Evolutionary conservation across 2,329 filamentous ascomycete genomes (phyloP).

Genomic region (Aspergillus uvarum): DNA sequence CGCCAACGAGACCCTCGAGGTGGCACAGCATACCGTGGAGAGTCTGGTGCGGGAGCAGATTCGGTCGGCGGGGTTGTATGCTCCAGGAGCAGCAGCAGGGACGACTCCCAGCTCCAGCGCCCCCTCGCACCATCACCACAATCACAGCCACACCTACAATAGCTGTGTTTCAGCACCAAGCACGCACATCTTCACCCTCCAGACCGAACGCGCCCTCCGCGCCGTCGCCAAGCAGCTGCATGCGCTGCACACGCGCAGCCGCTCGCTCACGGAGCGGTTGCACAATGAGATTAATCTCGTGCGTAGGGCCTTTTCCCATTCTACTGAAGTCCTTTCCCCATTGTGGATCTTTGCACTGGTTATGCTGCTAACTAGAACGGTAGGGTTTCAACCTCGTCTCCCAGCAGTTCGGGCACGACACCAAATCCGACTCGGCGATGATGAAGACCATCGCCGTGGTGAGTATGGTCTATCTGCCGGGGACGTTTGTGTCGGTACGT

Average conservation of each 20-base stretch:
- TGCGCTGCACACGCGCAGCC: conserved; percentile 27
- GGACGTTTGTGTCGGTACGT: conserved; percentile 33
- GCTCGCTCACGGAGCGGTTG: conserved; percentile 30
- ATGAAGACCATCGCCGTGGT: conserved; percentile 34
- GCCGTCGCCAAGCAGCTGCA: conserved; percentile 26
- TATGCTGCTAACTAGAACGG: background rate
- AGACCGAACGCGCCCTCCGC: conserved; percentile 11
- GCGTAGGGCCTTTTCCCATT: background rate
- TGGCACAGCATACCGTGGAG: conserved; percentile 30
- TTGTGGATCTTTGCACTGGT: background rate
- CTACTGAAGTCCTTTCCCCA: background rate
- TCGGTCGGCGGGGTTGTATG: conserved; percentile 14
- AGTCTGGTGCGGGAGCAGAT: conserved; percentile 24
- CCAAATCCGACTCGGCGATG: conserved; percentile 26
- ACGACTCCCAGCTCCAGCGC: background rate
- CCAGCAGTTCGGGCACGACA: conserved; percentile 26
- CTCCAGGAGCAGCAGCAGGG: conserved; percentile 12
- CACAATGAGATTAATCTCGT: conserved; percentile 38
- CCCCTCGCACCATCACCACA: background rate
- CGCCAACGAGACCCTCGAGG: conserved; percentile 32
- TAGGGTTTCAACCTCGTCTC: conserved; percentile 35
- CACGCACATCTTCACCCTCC: background rate
- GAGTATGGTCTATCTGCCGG: conserved; percentile 30
- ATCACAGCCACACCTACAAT: background rate
- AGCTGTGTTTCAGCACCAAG: background rate